Evolutionary conservation across 371 early-diverging fungal genomes (phyloP).

Genomic region (Choanephora cucurbitarum): DNA sequence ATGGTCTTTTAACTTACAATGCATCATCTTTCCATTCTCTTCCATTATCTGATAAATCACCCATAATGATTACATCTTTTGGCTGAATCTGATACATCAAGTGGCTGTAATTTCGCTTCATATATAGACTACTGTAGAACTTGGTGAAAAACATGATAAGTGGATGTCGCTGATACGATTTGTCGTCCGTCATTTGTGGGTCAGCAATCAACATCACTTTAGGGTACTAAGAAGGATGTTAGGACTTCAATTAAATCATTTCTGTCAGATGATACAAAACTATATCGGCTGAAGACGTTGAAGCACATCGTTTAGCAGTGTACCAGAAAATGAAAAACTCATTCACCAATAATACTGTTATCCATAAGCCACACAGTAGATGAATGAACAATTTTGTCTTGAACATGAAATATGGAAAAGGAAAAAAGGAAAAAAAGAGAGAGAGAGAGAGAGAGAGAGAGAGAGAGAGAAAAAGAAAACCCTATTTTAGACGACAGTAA

Average conservation of each 20-base stretch:
- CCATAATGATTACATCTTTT: conserved; percentile 70
- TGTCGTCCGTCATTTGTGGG: conserved; percentile 91
- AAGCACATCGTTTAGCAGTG: conserved; percentile 8
- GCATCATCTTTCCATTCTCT: conserved; percentile 68
- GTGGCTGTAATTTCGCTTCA: conserved; percentile 74
- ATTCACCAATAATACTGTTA: conserved; percentile 10
- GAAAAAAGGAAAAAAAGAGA: too few species aligned
- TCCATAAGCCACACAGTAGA: conserved; percentile 5
- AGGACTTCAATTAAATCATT: not conserved
- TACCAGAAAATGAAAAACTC: conserved; percentile 14
- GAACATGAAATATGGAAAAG: not conserved
- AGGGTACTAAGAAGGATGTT: not conserved
- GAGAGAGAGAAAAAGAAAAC: too few species aligned
- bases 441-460: too few species aligned
- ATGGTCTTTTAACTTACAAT: conserved; percentile 46
- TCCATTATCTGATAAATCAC: conserved; percentile 92
- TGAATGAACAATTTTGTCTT: not conserved
- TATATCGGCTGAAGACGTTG: not conserved
- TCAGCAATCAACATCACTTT: conserved; percentile 70
- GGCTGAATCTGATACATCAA: conserved; percentile 56
- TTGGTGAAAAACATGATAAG: conserved; percentile 60
- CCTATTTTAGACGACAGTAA: too few species aligned
- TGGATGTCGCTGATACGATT: conserved; percentile 70
- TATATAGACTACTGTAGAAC: conserved; percentile 83
- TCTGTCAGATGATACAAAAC: not conserved